Percentiles rank a stretch among this genome's conserved stretches.
Evolutionary conservation across 306 rosid species (phyloP).

Genomic region (Quercus engelmannii): DNA sequence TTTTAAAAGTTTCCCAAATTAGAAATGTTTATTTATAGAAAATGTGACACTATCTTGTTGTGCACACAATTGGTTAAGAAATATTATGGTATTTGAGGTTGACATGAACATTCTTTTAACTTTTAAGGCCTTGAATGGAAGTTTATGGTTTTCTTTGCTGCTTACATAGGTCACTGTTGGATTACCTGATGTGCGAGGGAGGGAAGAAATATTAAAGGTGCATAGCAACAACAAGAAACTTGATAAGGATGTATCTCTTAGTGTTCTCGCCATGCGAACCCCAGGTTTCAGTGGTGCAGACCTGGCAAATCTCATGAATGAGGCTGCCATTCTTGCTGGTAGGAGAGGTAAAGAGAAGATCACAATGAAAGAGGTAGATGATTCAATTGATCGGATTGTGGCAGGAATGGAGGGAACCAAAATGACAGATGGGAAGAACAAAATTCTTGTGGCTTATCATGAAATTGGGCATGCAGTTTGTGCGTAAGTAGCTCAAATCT

Average conservation of each 20-base stretch:
- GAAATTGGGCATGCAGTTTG: slow-evolving; percentile 85
- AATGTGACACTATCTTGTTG: too few relatives aligned
- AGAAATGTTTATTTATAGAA: too few relatives aligned
- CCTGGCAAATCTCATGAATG: slow-evolving; percentile 77
- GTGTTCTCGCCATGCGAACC: slow-evolving; percentile 64
- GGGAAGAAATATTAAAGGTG: slow-evolving; percentile 72
- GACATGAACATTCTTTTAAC: neutral
- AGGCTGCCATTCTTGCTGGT: slow-evolving; percentile 83
- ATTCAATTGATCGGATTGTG: slow-evolving; percentile 70
- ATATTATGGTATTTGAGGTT: neutral
- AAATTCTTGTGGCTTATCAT: slow-evolving; percentile 71
- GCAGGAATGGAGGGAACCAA: slow-evolving; percentile 87
- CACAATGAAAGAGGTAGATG: slow-evolving; percentile 57
- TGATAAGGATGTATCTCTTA: slow-evolving; percentile 49
- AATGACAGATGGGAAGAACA: slow-evolving; percentile 79
- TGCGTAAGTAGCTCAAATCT: slow-evolving; percentile 52
- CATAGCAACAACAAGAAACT: slow-evolving; percentile 75
- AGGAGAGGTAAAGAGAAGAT: slow-evolving; percentile 57
- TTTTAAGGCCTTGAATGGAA: neutral
- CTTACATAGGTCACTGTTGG: slow-evolving; percentile 54
- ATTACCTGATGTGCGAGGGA: slow-evolving; percentile 71
- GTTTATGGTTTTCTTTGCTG: neutral
- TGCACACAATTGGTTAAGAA: neutral
- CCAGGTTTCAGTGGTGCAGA: slow-evolving; percentile 77
- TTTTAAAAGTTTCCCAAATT: too few relatives aligned